Evolutionary conservation across 2,329 filamentous ascomycete genomes (phyloP).

Genomic region (Scytalidium lignicola): DNA sequence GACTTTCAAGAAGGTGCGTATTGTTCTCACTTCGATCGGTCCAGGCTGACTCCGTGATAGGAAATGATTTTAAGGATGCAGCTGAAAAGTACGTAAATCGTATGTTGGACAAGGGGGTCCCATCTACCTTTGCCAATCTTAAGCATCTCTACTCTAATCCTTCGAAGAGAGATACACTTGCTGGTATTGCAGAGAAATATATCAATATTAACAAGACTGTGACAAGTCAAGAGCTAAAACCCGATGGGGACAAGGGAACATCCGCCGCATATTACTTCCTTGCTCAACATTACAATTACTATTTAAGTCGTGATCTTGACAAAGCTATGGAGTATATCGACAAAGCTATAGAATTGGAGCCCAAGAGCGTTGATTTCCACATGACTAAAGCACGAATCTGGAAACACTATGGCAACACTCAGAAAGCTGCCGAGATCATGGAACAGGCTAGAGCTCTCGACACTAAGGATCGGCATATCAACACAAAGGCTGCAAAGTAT

Average conservation of each 20-base stretch:
- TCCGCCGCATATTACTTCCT: constrained; percentile 87
- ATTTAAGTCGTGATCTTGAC: constrained; percentile 73
- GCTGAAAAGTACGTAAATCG: constrained; percentile 74
- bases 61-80: constrained; percentile 72
- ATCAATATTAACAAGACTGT: constrained; percentile 50
- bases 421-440: constrained; percentile 82
- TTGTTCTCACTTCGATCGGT: neutral
- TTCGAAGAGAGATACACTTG: constrained; percentile 72
- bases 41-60: constrained; percentile 33
- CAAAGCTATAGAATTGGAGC: constrained; percentile 72
- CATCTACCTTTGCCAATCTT: constrained; percentile 93
- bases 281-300: constrained; percentile 95
- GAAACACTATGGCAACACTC: constrained; percentile 79
- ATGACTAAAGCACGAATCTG: constrained; percentile 94
- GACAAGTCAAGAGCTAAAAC: constrained; percentile 35
- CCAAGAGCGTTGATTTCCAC: constrained; percentile 81
- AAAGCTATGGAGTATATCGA: constrained; percentile 82
- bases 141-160: constrained; percentile 83
- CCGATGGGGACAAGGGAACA: constrained; percentile 54
- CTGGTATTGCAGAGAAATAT: constrained; percentile 74
- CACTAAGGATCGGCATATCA: constrained; percentile 91
- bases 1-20: constrained; percentile 73
- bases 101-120: constrained; percentile 88
- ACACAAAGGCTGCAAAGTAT: constrained; percentile 97
- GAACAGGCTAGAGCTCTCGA: constrained; percentile 81